phyloP scores from a whole-genome alignment of 768 basidiomycete species.

The Trametes villosa region DNA sequence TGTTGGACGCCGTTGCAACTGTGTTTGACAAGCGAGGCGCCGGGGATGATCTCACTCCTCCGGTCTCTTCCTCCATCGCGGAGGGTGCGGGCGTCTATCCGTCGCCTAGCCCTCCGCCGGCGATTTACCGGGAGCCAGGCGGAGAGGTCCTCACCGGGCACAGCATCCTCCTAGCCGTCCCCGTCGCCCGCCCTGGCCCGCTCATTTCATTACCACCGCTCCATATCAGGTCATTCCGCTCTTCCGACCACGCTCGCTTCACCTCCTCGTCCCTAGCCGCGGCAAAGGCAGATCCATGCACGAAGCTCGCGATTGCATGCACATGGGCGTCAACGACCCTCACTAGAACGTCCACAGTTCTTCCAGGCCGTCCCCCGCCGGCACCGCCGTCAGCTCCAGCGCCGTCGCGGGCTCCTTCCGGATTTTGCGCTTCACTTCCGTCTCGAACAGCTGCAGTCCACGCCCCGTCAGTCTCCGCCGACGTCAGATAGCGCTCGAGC shows the following conservation, averaged over 20 bases:
- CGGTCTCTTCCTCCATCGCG: neutral
- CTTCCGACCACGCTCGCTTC: neutral
- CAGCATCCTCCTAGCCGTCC: neutral
- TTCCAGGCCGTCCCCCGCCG: constrained; percentile 43
- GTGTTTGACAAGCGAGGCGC: too few species aligned
- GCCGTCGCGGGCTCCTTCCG: constrained; percentile 72
- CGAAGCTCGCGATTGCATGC: too few species aligned
- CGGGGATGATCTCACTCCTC: neutral
- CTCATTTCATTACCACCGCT: neutral
- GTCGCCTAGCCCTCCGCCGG: constrained; percentile 9
- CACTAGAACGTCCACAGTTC: constrained; percentile 53
- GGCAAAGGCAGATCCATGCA: too few species aligned
- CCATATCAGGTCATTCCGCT: neutral
- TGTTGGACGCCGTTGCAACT: too few species aligned
- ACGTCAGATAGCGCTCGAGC: neutral
- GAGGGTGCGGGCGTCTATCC: neutral
- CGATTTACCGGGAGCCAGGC: constrained; percentile 9
- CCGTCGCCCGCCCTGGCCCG: neutral
- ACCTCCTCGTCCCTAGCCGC: too few species aligned
- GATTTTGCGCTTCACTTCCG: constrained; percentile 77
- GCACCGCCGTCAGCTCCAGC: constrained; percentile 28
- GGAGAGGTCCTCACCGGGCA: constrained; percentile 7
- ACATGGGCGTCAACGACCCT: neutral
- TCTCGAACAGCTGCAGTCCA: constrained; percentile 74
- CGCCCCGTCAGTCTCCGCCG: neutral